Evolutionary conservation across 176 grass and related monocot species (phyloP), one percentile per base, ranked within the genome.

Genomic region (Oropetium thomaeum): DNA sequence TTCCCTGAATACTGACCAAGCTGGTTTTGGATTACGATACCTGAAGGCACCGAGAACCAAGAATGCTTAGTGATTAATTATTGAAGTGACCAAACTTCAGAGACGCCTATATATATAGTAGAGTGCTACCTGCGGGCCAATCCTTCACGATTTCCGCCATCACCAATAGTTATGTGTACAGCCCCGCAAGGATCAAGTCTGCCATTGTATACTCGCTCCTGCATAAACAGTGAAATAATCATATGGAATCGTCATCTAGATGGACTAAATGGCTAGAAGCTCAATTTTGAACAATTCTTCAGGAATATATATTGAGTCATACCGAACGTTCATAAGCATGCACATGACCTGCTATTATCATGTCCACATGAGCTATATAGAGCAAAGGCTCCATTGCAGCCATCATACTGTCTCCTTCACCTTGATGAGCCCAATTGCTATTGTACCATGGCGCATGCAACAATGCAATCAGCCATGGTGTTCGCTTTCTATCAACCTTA

Each of bases 371-470:
- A 83, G 88, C 86, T 42, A 69, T 76, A 79, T 89, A 89, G 25
- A 98, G 81, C 84, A 98, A 89, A 41, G 83, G 70, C 20, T 98
- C 95, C 91, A 98, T 87, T 13, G 71, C 60, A 45, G 57, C 68
- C 89, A 92, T 98, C 95, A 98, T 94, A 20, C 45, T 73, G 62
- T 89, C 84, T 39, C 91, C 95, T 81, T 98, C 91, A 12, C 91
- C 86, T 27, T 88, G 81, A 87, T 98, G 95, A 20, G 95, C 95
- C 81, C 78, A 86, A 37, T 98, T 98, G 75, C 91, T 98, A 81
- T 98, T 98, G 70, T 98, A 98, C 95, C 95, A 98, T 55, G 95
- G 95, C 15, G 68, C 91, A 64, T 98, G 95, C 63, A 93, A 86
- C 52, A 89, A 71, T 15, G 65, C 82, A 17, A 98, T 70, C 45